Evolutionary conservation across 768 basidiomycete species (phyloP).

Genomic region (Strobilomyces echinocephalus): DNA sequence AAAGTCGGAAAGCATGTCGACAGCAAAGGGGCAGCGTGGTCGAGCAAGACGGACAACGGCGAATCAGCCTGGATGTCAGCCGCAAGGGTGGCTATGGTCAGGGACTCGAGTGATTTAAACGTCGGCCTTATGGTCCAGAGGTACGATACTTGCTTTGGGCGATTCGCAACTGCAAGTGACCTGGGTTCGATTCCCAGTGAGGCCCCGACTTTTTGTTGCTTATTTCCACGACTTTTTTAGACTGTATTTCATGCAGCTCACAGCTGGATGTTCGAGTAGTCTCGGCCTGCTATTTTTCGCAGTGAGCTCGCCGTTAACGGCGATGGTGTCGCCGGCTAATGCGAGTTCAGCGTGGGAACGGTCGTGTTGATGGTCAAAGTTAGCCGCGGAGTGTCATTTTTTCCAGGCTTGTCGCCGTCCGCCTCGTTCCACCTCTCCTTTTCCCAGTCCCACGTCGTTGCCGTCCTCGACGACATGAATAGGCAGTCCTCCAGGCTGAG

Average conservation of each 20-base stretch:
- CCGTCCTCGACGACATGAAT: conserved; percentile 26
- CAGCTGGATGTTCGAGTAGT: not conserved
- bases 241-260: too few relatives aligned
- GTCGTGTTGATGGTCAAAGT: conserved; percentile 10
- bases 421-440: conserved; percentile 18
- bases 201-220: conserved; percentile 20
- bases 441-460: conserved; percentile 1
- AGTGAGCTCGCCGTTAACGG: not conserved
- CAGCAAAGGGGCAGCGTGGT: not conserved
- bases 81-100: conserved; percentile 29
- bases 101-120: conserved; percentile 35
- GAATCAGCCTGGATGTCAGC: conserved; percentile 12
- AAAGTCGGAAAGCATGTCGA: conserved; percentile 24
- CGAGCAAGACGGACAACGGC: not conserved
- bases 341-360: conserved; percentile 22
- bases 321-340: not conserved
- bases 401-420: conserved; percentile 19
- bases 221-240: too few relatives aligned
- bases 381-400: conserved; percentile 25
- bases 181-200: conserved; percentile 40
- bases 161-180: conserved; percentile 24
- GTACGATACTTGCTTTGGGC: conserved; percentile 35
- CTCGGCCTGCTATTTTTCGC: conserved; percentile 10
- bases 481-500: conserved; percentile 43
- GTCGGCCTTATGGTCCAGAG: conserved; percentile 33